A percentile compares a stretch with the other conserved stretches of the same genome.
These are phyloP conservation scores for Colletotrichum tofieldiae DNA, from an alignment of 2,329 filamentous ascomycete species.

Conservation along the genomic window DNA sequence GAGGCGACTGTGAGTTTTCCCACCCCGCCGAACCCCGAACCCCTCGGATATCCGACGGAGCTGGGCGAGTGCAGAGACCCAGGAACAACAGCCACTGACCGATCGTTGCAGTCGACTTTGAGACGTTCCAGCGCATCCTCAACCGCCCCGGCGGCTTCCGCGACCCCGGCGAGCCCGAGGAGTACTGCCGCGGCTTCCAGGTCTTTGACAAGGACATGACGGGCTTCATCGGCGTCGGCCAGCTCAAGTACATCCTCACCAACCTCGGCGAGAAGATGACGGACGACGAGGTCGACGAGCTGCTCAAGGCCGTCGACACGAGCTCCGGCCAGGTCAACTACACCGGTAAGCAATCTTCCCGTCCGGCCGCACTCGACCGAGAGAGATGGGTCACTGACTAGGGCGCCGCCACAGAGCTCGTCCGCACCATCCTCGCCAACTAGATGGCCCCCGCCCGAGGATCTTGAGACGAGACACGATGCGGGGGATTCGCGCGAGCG, in stretches of 20 bases:
- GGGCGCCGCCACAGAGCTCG: slow-evolving; percentile 73
- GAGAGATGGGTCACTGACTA: neutral
- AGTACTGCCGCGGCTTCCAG: slow-evolving; percentile 99
- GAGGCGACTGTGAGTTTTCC: slow-evolving; percentile 85
- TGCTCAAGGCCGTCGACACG: slow-evolving; percentile 98
- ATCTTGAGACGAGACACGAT: slow-evolving; percentile 4
- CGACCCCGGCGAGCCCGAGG: slow-evolving; percentile 96
- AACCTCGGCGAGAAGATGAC: slow-evolving; percentile 99
- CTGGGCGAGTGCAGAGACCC: neutral
- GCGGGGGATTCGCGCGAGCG: slow-evolving; percentile 19
- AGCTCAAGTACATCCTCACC: slow-evolving; percentile 97
- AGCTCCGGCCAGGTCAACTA: slow-evolving; percentile 98
- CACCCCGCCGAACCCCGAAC: neutral
- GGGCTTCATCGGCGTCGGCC: slow-evolving; percentile 96
- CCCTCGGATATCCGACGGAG: neutral
- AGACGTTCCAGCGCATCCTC: slow-evolving; percentile 95
- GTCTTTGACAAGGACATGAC: slow-evolving; percentile 99
- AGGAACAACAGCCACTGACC: slow-evolving; percentile 16
- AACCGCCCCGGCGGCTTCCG: slow-evolving; percentile 99
- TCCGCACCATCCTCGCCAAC: slow-evolving; percentile 90
- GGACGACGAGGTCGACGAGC: slow-evolving; percentile 98
- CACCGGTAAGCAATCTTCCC: slow-evolving; percentile 74
- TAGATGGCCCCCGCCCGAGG: slow-evolving; percentile 56
- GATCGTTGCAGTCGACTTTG: slow-evolving; percentile 86
- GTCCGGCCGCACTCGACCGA: no score